Base-by-base conservation (phyloP, 1,284 basidiomycete species). In the Malassezia nana region DNA sequence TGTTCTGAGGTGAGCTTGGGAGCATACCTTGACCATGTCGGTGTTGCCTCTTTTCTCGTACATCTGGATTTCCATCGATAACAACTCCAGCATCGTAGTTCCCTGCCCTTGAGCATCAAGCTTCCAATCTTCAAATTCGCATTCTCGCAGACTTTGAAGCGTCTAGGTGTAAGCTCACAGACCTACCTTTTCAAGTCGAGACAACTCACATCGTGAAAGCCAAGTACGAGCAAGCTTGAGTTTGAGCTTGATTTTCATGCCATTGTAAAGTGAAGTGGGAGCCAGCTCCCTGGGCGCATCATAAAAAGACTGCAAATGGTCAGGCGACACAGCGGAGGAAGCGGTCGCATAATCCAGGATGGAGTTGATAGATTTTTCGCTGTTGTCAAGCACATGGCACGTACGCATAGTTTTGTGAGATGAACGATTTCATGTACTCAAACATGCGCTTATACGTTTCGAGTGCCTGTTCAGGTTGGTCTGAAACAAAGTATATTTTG, bases 31-130 rank as follows among this genome's bases (percentile, higher is more conserved):
- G 47, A 96, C 80, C 75, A 94, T 95, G 77, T 91, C 90, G 76
- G 84, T 86, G 74, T 98, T 94, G 67, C 86, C 84, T 62, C 84
- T 86, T 76, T 95, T 90, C 65, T 90, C 91, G 77, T 96, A 90
- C 94, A 99, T 98, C 73, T 96, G 92, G 52, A 99, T 98, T 75
- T 99, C 92, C 43, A 96, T 82, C 0, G 94, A 91, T 69, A 95
- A 95, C 43, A 98, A 88, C 76, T 99, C 94, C n/a, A 98, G 81
- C 15, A 98, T 79, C 65, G 90, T 86, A 1, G 89, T 92, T 8
- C 89, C 89, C 44, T 85, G 83, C 8, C 87, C 87, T 67, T 90
- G 86, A 67, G 90, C 88, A 58, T 88, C 84, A 31, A 80, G 80
- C 44, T 82, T 85, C 29, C 81, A 82, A 29, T 78, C 78, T 20